Evolutionary conservation across 768 basidiomycete species (phyloP).

Genomic region (Steccherinum ochraceum): DNA sequence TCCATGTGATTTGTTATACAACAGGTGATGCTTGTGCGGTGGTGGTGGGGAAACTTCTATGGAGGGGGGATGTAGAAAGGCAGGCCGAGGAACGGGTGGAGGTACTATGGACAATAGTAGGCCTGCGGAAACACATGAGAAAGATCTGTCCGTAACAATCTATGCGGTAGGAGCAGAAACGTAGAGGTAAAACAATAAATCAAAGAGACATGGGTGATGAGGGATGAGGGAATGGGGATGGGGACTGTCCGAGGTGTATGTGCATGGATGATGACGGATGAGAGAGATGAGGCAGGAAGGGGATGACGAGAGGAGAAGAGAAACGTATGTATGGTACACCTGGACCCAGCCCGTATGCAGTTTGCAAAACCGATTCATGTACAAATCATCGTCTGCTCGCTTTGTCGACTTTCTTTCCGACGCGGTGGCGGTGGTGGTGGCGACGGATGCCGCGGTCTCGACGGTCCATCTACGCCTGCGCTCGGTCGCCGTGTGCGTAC

Average conservation of each 20-base stretch:
- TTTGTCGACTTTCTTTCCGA: neutral
- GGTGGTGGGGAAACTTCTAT: neutral
- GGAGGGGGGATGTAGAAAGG: neutral
- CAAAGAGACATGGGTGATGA: neutral
- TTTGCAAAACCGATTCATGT: neutral
- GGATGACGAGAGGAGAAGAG: neutral
- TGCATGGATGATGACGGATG: neutral
- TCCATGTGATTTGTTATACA: neutral
- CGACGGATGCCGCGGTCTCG: neutral
- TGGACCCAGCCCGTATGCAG: neutral
- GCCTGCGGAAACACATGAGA: too few species aligned
- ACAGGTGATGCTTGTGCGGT: neutral
- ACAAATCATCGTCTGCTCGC: neutral
- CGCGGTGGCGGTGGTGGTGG: neutral
- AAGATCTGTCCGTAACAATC: neutral
- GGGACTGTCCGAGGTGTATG: neutral
- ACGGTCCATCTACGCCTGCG: neutral
- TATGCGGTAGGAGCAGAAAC: neutral
- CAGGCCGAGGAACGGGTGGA: too few species aligned
- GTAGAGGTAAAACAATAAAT: neutral
- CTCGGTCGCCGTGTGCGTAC: constrained; percentile 19
- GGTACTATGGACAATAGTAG: too few species aligned
- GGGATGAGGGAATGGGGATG: too few species aligned
- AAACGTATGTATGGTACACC: neutral
- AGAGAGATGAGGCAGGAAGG: neutral